Evolutionary conservation across 257 asterid species (phyloP), one percentile per base, ranked within the genome.

Genomic region (Nicotiana obtusifolia): DNA sequence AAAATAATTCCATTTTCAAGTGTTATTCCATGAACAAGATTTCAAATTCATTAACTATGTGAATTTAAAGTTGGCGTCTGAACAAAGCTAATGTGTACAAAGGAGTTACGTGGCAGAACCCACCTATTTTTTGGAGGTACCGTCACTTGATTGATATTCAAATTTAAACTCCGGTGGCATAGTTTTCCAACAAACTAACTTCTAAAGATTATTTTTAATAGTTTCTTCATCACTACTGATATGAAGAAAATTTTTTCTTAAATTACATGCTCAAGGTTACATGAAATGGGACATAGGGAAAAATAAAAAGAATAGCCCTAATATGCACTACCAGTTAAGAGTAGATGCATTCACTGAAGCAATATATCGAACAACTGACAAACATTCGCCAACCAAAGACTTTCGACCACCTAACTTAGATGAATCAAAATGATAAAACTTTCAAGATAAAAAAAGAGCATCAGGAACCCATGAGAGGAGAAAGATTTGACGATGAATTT

Each of bases 61-160:
- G 47, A 41, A 71, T 44, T 14, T 13, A 69, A 41, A 41, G 78
- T 41, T 41, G 78, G 35, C 7, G 16, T 41, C 11, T 11, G 33
- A 35, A 67, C 11, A 37, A 35, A 67, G 9, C 5, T 28, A 64
- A 64, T 30, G 31, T 20, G 16, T 30, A 15, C 15, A 64, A 44
- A 64, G 73, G 73, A 28, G 15, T 11, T 35, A 64, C 14, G 14
- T 19, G 8, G 69, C 49, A 7, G 33, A 30, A 16, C 7, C 73
- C 47, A 30, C 31, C 41, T 28, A 28, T 3, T 13, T 64, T 14
- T 83, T 88, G 94, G 94, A 88, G 94, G 31, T 22, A 15, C 9
- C 8, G 49, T 41, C 8, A 8, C 10, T 41, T 41, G 10, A 9
- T 1, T 41, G 49, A 41, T 41, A 41, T 41, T 41, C 49, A 41